phyloP scores from a whole-genome alignment of 352 stramenopile species.

The Aphanomyces cochlioides region DNA sequence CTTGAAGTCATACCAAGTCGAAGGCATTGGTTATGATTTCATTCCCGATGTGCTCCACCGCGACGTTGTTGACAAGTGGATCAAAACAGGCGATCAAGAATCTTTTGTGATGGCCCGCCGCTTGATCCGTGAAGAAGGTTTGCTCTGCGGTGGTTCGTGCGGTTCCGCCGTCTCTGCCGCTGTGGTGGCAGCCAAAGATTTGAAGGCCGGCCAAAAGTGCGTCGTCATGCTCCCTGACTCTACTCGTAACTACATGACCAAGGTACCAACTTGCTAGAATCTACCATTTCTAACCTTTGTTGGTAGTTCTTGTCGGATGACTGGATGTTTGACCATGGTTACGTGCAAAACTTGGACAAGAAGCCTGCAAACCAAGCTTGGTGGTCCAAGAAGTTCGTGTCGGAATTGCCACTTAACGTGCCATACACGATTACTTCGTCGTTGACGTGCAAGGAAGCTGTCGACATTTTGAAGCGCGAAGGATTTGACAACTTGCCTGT shows the following conservation, averaged over 20 bases:
- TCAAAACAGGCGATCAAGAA: slow-evolving; percentile 93
- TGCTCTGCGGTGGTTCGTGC: slow-evolving; percentile 93
- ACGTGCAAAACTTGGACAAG: slow-evolving; percentile 73
- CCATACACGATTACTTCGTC: slow-evolving; percentile 90
- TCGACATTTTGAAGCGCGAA: slow-evolving; percentile 92
- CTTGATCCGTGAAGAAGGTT: slow-evolving; percentile 93
- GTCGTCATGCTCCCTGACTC: slow-evolving; percentile 95
- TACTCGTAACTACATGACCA: slow-evolving; percentile 98
- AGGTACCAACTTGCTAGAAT: slow-evolving; percentile 36
- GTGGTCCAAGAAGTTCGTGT: slow-evolving; percentile 93
- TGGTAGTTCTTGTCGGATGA: slow-evolving; percentile 89
- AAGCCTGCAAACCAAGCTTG: slow-evolving; percentile 83
- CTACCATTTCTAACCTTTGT: background rate
- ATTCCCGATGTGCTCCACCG: slow-evolving; percentile 94
- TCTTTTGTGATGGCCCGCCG: slow-evolving; percentile 91
- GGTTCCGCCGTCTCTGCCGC: slow-evolving; percentile 86
- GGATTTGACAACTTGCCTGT: slow-evolving; percentile 82
- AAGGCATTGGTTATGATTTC: slow-evolving; percentile 98
- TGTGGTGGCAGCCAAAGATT: slow-evolving; percentile 79
- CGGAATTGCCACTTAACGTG: slow-evolving; percentile 81
- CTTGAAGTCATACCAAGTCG: slow-evolving; percentile 90
- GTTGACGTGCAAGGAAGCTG: slow-evolving; percentile 90
- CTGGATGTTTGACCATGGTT: slow-evolving; percentile 89
- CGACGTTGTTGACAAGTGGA: slow-evolving; percentile 90
- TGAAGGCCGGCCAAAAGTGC: slow-evolving; percentile 87